Evolutionary conservation across 306 rosid genomes (phyloP), one percentile per base, ranked within the genome.

Genomic region (Gastrolobium bilobum): DNA sequence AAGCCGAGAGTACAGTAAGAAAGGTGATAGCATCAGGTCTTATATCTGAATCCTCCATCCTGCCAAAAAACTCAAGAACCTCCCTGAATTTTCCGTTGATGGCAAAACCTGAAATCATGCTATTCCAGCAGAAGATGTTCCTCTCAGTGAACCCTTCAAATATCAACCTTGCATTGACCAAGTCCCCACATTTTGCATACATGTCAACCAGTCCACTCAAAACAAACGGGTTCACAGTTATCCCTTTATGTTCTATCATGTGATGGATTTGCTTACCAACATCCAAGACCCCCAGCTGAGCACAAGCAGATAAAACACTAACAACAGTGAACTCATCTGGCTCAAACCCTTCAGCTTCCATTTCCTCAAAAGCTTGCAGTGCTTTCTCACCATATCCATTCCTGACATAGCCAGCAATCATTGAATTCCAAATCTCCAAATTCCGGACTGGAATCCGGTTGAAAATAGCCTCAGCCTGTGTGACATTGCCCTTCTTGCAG

Each of bases 181-280:
- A 80, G 68, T 90, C 95, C 34, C 97, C 95, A 67, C 95, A 92
- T 84, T 90, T 90, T 6, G 93, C 83, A 68, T 92, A 90, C 97
- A 92, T 90, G 76, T 92, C 92, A 54, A 92, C 81, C 60, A 92
- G 66, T 58, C 86, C 97, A 79, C 91, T 86, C 48, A 83, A 74
- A 76, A 89, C 90, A 86, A 90, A 87, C 54, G 47, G 86, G 84
- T 75, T 89, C 43, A 74, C 63, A 54, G 31, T 72, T 53, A 89
- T 65, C 76, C 82, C 79, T 46, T 79, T 84, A 4, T 44, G 68
- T 11, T 77, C 70, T 77, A 90, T 73, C 87, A 83, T 68, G 35
- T 44, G 11, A 44, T 92, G 95, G 31, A 89, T 85, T 77, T 77
- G 78, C 81, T 76, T 87, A 54, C 95, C 93, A 68, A 77, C 74